Evolutionary conservation across 1,284 basidiomycete genomes (phyloP), one percentile per base, ranked within the genome.

Genomic region (Exobasidium rhododendri): DNA sequence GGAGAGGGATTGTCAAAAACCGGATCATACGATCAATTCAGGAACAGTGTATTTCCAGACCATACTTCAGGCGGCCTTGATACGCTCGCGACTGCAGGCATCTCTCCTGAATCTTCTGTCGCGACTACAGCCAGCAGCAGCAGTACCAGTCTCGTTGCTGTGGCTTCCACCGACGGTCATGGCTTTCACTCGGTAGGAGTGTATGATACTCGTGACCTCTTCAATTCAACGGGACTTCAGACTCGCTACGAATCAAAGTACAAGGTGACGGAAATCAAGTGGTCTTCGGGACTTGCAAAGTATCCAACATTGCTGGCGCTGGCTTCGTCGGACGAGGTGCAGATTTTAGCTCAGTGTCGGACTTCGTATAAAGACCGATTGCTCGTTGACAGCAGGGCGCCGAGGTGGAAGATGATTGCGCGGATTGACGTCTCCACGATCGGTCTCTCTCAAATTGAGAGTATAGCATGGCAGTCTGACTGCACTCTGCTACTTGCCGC

Each of bases 1-100:
- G 70, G 68, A 5, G 17, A 5, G 7, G 71, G 71, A 2, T 65
- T 73, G 11, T 40, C 35, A 40, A 40, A 40, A 17, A 10, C 35
- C 10, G 35, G 17, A 7, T 10, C 17, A 10, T 7, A 40, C 7
- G 35, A 40, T 40, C 7, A 10, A 40, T 10, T 40, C 17, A 7
- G 17, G 17, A 17, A 7, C 7, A 7, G 17, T 7, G 7, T 17
- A 40, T 17, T 17, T 40, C 7, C 17, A 10, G 35, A 7, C 17
- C 17, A 10, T 40, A 17, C 7, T 10, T 40, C 35, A 7, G 35
- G 17, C 7, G 7, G 10, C 35, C 17, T 40, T 17, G 35, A 40
- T 10, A 10, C 35, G 35, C 17, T 40, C 7, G 35, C 35, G 17
- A 7, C 7, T 7, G 10, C 7, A 40, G 35, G 35, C 7, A 40